Percentiles rank a stretch among this genome's conserved stretches.
Evolutionary conservation across 441 rosid genomes (phyloP).

Genomic region (Corymbia calophylla): DNA sequence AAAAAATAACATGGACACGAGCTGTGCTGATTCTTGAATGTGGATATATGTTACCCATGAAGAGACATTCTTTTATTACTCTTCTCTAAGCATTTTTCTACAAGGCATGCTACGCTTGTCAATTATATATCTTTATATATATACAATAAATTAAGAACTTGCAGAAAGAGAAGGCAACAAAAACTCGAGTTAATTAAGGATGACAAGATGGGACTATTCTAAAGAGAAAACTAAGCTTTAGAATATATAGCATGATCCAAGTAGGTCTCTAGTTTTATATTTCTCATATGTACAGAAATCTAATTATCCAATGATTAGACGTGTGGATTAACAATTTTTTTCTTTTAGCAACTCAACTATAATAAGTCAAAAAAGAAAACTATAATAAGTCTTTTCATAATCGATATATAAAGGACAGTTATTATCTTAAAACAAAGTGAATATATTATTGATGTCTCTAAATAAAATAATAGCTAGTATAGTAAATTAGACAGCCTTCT

Average conservation of each 20-base stretch:
- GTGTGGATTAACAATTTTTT: background rate
- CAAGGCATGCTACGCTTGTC: background rate
- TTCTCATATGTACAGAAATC: background rate
- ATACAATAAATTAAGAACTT: background rate
- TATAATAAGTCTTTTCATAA: background rate
- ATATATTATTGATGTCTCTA: background rate
- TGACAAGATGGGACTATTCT: background rate
- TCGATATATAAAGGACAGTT: background rate
- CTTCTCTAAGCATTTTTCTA: background rate
- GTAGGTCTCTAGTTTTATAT: background rate
- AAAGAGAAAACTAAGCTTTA: background rate
- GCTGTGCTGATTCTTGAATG: background rate
- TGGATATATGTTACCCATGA: background rate
- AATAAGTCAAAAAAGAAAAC: background rate
- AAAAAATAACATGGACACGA: background rate
- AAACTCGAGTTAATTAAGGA: background rate
- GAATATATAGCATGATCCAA: background rate
- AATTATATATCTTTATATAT: background rate
- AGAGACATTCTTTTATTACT: background rate
- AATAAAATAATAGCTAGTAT: background rate
- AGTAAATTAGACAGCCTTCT: background rate
- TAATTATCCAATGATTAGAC: background rate
- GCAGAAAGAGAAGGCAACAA: background rate
- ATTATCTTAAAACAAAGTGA: background rate
- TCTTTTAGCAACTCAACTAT: background rate